These are phyloP conservation scores for Orychophragmus violaceus DNA, from an alignment of 345 rosid species.

Conservation along the genomic window DNA sequence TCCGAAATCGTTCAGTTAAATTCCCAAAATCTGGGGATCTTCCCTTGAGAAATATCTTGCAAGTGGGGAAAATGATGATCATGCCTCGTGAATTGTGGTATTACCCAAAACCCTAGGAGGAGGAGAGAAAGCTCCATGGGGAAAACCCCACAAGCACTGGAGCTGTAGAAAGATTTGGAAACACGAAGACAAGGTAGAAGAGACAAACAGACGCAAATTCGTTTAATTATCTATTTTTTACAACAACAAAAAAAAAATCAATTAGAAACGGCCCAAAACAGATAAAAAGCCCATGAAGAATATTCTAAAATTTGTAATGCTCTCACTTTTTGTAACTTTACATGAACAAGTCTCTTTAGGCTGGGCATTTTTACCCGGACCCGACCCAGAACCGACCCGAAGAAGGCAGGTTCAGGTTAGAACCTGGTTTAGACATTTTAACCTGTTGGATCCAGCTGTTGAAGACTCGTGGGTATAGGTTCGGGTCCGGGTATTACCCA, in stretches of 20 bases:
- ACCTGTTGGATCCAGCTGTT: no score
- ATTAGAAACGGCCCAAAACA: not conserved
- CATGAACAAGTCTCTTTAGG: no score
- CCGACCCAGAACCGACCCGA: no score
- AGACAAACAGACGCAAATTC: constrained; percentile 12
- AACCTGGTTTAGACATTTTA: no score
- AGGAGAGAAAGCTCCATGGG: constrained; percentile 27
- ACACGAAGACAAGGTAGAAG: constrained; percentile 23
- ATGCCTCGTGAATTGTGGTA: constrained; percentile 25
- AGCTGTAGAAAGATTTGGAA: constrained; percentile 9
- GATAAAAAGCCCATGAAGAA: not conserved
- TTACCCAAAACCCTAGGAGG: constrained; percentile 15
- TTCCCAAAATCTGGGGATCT: constrained; percentile 17
- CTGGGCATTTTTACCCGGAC: no score
- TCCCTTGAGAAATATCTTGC: not conserved
- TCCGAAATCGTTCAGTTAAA: not conserved
- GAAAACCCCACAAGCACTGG: constrained; percentile 30
- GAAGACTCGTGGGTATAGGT: no score
- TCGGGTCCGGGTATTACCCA: no score
- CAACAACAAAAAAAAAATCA: not conserved
- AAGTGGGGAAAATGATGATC: constrained; percentile 30
- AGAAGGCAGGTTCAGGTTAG: no score
- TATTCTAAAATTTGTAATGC: no score
- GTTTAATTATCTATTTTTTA: not conserved
- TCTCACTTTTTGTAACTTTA: no score